These are phyloP conservation scores for Penicillium freii DNA, from an alignment of 2,329 filamentous ascomycete genomes.

Conservation along the genomic window DNA sequence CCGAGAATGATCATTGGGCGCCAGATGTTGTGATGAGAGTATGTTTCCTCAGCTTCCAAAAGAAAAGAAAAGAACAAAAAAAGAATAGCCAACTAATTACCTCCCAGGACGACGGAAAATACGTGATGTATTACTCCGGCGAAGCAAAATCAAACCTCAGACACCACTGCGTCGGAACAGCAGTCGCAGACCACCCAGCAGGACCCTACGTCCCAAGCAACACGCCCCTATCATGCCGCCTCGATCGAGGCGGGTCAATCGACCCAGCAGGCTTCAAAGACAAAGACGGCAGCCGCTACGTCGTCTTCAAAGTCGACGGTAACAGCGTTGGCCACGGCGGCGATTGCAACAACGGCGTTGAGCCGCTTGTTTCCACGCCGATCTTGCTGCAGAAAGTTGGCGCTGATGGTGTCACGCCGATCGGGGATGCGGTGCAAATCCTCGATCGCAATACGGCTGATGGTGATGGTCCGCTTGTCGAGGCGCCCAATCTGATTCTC, in stretches of 20 bases:
- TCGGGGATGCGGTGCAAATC: constrained; percentile 56
- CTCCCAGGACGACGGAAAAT: constrained; percentile 47
- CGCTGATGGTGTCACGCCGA: constrained; percentile 52
- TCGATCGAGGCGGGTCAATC: constrained; percentile 59
- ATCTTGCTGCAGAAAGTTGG: constrained; percentile 43
- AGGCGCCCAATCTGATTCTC: constrained; percentile 57
- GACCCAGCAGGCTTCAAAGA: constrained; percentile 62
- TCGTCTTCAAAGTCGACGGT: constrained; percentile 66
- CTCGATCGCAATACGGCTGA: constrained; percentile 58
- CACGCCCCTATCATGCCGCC: constrained; percentile 54
- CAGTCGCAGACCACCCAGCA: constrained; percentile 44
- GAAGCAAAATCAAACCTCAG: constrained; percentile 39
- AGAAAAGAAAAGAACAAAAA: neutral
- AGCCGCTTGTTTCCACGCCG: constrained; percentile 37
- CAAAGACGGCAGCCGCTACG: constrained; percentile 53
- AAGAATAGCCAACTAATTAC: neutral
- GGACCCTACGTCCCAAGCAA: constrained; percentile 55
- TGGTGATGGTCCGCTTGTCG: constrained; percentile 61
- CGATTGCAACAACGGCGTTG: constrained; percentile 47
- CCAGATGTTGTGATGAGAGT: constrained; percentile 57
- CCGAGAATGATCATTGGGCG: constrained; percentile 57
- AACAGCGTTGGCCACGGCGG: constrained; percentile 54
- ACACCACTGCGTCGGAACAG: constrained; percentile 60
- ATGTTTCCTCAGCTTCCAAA: constrained; percentile 12
- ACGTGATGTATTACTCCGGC: constrained; percentile 61